A percentile compares a stretch with the other conserved stretches of the same genome.
phyloP scores from a whole-genome alignment of 2,329 filamentous ascomycete genomes.

The Aspergillus melleus region DNA sequence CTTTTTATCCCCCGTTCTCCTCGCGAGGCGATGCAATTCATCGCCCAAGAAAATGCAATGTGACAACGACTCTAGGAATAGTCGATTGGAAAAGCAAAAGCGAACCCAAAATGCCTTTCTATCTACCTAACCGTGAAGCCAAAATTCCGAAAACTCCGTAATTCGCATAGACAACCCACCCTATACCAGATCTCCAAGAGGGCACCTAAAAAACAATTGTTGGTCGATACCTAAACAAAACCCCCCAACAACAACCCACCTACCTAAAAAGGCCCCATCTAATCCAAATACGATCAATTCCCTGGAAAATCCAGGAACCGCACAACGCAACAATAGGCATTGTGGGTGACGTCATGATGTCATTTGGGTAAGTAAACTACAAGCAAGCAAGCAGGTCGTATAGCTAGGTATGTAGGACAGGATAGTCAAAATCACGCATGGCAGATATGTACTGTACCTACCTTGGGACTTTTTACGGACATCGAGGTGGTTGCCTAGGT shows the following conservation, averaged over 20 bases:
- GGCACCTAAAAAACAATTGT: background rate
- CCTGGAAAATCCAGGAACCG: background rate
- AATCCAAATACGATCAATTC: background rate
- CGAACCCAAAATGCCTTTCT: no score
- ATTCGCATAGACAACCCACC: no score
- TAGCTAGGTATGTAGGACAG: no score
- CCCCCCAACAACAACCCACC: no score
- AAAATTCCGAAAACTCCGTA: no score
- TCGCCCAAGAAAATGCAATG: background rate
- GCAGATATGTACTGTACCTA: no score
- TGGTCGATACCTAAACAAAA: no score
- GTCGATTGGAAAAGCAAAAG: background rate
- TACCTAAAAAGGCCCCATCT: background rate
- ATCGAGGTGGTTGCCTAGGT: no score
- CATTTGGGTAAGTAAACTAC: background rate
- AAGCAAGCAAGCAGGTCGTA: no score
- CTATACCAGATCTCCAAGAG: no score
- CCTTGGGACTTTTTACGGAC: no score
- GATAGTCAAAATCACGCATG: no score
- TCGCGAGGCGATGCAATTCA: background rate
- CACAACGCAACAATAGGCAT: background rate
- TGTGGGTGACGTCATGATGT: conserved; percentile 4
- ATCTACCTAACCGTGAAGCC: background rate
- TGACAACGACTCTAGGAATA: background rate
- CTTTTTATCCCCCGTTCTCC: background rate